Evolutionary conservation across 1,284 basidiomycete genomes (phyloP), one percentile per base, ranked within the genome.

Genomic region (Ganoderma leucocontextum): DNA sequence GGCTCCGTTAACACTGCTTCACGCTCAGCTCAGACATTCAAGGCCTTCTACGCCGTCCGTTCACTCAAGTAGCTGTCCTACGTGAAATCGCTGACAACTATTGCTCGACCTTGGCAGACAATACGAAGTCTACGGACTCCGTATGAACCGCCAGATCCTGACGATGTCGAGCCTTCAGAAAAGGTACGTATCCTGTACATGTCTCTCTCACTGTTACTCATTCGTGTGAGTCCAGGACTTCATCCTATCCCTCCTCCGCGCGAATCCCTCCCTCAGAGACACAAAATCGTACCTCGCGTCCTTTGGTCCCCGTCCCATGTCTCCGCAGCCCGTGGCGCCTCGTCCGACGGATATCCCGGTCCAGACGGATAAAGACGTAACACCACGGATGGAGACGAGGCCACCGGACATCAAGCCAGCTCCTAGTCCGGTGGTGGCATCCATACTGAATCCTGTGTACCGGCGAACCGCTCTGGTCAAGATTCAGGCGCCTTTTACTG

Each of bases 401-500:
- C 74, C 76, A 41, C 77, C 75, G 57, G 76, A 77, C 49, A 75
- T 77, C 67, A 66, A 72, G 49, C 73, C 76, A 70, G 74, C 76
- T 68, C 53, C 78, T 29, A 91, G 86, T 73, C 87, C 87, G 2
- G 85, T 96, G 70, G 86, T 96, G 67, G 87, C 91, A 13, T 92
- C 92, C n/a, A 92, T 98, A 66, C 84, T 98, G 33, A 87, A 96
- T 77, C 95, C 95, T 5, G 88, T 95, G 61, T 86, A 89, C 74
- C 86, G 90, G 55, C 92, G 94, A 67, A 96, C 95, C 1, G 96
- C 96, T 1, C 89, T 99, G 10, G 97, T 99, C 78, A 99, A 99
- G 81, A 85, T 99, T 15, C 98, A 99, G 80, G 96, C 97, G 3
- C 98, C 98, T 0, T 99, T 99, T 80, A 95, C 91, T n/a, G 93